A percentile compares a stretch with the other conserved stretches of the same genome.
phyloP scores from a whole-genome alignment of 108 stramenopile species.

The Hondaea fermentalgiana region DNA sequence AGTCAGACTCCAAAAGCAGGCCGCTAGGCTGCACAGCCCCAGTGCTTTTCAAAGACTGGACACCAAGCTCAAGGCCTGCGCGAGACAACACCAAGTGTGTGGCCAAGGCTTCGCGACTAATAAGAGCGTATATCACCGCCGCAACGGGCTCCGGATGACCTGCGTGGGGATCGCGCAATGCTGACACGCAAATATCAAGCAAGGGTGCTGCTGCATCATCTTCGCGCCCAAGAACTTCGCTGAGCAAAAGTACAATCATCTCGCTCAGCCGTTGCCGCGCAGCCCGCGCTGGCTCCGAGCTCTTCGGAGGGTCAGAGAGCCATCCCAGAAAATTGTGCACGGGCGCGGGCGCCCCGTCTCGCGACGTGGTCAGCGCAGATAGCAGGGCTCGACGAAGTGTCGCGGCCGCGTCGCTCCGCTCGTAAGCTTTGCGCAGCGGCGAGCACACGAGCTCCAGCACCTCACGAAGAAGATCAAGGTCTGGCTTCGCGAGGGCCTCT shows the following conservation, averaged over 20 bases:
- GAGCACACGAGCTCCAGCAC: not conserved
- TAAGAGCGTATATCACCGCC: not conserved
- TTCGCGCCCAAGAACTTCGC: not conserved
- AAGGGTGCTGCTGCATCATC: not conserved
- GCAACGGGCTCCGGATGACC: constrained; percentile 13
- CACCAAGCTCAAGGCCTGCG: not conserved
- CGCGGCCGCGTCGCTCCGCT: not conserved
- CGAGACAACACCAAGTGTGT: not conserved
- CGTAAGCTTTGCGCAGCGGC: not conserved
- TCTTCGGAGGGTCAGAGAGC: not conserved
- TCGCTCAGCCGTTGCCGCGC: not conserved
- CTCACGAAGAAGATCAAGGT: not conserved
- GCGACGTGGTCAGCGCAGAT: not conserved
- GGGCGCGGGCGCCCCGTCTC: not conserved
- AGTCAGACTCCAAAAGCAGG: not conserved
- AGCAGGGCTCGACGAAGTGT: not conserved
- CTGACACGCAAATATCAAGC: not conserved
- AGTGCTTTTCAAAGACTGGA: not conserved
- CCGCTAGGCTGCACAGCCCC: not conserved
- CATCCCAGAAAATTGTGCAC: not conserved
- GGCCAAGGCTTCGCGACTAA: not conserved
- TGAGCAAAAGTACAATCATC: not conserved
- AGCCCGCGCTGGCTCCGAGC: not conserved
- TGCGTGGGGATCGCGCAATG: not conserved
- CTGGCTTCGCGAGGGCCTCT: not conserved